Evolutionary conservation across 768 basidiomycete species (phyloP), one percentile per base, ranked within the genome.

Genomic region (Gautieria morchelliformis): DNA sequence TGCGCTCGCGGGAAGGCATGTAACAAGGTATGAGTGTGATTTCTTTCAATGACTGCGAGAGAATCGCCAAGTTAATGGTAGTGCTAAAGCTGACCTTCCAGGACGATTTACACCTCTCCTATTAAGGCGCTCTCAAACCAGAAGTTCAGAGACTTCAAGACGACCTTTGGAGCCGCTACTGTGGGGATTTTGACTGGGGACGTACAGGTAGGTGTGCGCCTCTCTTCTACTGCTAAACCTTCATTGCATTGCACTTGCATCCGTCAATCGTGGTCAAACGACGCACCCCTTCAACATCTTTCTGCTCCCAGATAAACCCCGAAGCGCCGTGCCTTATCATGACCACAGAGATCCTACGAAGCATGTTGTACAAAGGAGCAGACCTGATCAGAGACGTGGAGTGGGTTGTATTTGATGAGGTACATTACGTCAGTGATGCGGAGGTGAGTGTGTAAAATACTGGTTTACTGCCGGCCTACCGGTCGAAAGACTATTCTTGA

Each of bases 81-180:
- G 60, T 27, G 47, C 39, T 52, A 50, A 59, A 33, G 24, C 20
- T 42, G 52, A 51, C 17, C 17, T 39, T 50, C 4, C 62, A 97
- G 95, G 52, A 93, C 96, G 1, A 98, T 99, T 61, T 99, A 98
- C 68, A 99, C 96, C 0, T 97, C 93, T 0, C 96, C 96, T 0
- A 99, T 99, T 69, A 99, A 99, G 66, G 96, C 96, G 0, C 76
- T 99, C 7, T 98, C 95, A 9, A 99, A 99, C 68, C 96, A 98
- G 65, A 99, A 99, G 69, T 98, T 97, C 69, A 81, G 96, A 54
- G 96, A 99, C 71, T 99, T 99, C 75, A 97, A 97, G 67, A 87
- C 89, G 66, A 95, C 93, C 0, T 99, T 98, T 66, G 89, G 89
- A 6, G 82, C 92, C 4, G 78, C 84, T 9, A 89, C 89, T 9